Evolutionary conservation across 768 basidiomycete genomes (phyloP).

Genomic region (Podaxis rugospora): DNA sequence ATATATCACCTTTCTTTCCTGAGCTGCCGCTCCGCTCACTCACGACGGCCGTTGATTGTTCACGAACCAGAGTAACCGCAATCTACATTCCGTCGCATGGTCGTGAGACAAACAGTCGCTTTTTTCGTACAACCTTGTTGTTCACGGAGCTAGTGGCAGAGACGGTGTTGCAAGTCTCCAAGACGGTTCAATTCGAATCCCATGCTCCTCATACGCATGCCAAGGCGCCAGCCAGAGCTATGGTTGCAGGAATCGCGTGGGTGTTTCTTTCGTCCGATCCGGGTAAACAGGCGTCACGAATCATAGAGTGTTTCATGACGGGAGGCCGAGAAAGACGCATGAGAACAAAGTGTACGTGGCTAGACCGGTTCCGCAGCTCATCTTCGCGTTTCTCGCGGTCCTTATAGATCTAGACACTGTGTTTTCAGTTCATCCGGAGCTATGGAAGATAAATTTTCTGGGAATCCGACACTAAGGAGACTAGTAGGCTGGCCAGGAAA

Average conservation of each 20-base stretch:
- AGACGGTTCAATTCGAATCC: no score
- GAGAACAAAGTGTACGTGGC: no score
- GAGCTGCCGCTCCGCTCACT: not conserved
- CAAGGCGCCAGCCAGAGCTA: no score
- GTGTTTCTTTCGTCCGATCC: no score
- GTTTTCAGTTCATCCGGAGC: not conserved
- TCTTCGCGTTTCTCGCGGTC: not conserved
- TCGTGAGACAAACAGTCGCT: not conserved
- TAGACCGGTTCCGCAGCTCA: no score
- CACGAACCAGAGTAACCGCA: not conserved
- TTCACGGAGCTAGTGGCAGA: not conserved
- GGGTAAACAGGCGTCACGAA: no score
- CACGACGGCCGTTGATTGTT: not conserved
- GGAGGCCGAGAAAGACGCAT: no score
- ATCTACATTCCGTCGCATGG: not conserved
- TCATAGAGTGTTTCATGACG: no score
- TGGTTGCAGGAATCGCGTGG: no score
- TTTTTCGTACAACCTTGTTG: no score
- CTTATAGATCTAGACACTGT: not conserved
- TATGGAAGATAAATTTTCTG: not conserved
- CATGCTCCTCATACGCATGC: no score
- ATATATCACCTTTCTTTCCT: not conserved
- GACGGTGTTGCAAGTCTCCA: no score
- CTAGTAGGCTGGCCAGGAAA: not conserved
- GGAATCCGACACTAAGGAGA: not conserved